Base-by-base conservation (phyloP, 1,284 basidiomycete genomes). In the Ganoderma leucocontextum region DNA sequence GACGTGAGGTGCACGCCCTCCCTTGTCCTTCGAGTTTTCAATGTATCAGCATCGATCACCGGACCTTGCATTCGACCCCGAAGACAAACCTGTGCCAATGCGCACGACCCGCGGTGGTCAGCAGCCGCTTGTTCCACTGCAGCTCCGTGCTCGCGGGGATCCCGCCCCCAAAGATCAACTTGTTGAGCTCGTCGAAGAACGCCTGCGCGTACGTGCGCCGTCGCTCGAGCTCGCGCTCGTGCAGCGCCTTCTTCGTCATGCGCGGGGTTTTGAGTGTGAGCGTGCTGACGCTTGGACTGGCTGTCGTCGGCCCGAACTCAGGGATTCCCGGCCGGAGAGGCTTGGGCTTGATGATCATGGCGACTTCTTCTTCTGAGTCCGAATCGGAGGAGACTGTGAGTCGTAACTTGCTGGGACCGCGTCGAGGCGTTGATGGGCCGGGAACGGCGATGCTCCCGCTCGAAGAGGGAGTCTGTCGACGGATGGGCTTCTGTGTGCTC, bases 171-270 rank as follows among this genome's bases (percentile, higher is more conserved):
- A 99, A 86, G 82, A 99, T 88, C 78, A 85, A 78, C 78, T 86
- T 71, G 85, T 99, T 86, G 80, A 99, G 83, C 85, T 96, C 90
- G 71, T 89, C 75, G 83, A 99, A 91, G 81, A 99, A 83, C n/a
- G 86, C 74, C 38, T 84, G 79, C 1, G 91, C 89, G 76, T 92
- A 93, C 5, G 77, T 77, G 52, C 84, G 83, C 33, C 85, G 82
- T 36, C 81, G 81, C 35, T 79, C 80, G 60, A 84, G 83, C 62
- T 88, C 85, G 7, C 81, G 84, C 25, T 79, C 80, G 33, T 76
- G 80, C 42, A 79, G 75, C 0, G 81, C 82, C 72, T 87, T 89
- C 80, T 87, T 87, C 17, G 81, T 78, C 49, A 74, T 72, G 1
- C 82, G 75, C 52, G 75, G 75, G 6, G 73, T 61, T 69, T 73